Evolutionary conservation across 2,329 filamentous ascomycete genomes (phyloP), one percentile per base, ranked within the genome.

Genomic region (Monosporascus sp.): DNA sequence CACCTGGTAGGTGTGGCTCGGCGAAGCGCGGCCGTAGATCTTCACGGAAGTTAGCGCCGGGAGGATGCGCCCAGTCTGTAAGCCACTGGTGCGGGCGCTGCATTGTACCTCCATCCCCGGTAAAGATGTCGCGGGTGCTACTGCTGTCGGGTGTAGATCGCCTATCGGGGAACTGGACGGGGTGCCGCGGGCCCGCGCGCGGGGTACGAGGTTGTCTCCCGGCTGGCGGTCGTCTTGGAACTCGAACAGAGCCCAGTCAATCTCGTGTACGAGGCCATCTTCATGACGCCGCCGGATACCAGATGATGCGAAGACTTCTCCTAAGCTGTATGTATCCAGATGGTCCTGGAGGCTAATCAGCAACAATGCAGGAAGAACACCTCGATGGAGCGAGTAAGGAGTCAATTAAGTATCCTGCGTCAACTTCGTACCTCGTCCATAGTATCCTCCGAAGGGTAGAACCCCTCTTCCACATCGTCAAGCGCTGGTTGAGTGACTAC

Each of bases 181-280:
- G 38, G 2, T 68, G 64, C 66, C 71, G 63, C 49, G 62, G 52
- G 20, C 56, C 5, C 63, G 54, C 8, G 57, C 54, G 51, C 61
- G 61, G 2, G 82, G 82, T 22, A 96, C 86, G 11, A 82, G 71
- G 62, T 97, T 97, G 55, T 83, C 80, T 0, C 80, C 76, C 3
- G 93, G 89, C 16, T 86, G 74, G 1, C 93, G 84, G 11, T 86
- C 80, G 4, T 86, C 77, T 11, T 87, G 76, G 58, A 97, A 89
- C 60, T 89, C 84, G 62, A 97, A 91, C 2, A 97, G 75, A 0
- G 92, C 91, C 93, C 93, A 97, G 69, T 97, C 93, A 45, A 97
- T 91, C 69, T 97, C 93, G 67, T 97, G 93, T 6, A 89, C 77
- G 24, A 95, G 74, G 5, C 87, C 85, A 56, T 87, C 78, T 55